Percentiles rank a stretch among this genome's conserved stretches.
These are phyloP conservation scores for Wickerhamiella occidentalis DNA, from an alignment of 805 yeast species.

Conservation along the genomic window DNA sequence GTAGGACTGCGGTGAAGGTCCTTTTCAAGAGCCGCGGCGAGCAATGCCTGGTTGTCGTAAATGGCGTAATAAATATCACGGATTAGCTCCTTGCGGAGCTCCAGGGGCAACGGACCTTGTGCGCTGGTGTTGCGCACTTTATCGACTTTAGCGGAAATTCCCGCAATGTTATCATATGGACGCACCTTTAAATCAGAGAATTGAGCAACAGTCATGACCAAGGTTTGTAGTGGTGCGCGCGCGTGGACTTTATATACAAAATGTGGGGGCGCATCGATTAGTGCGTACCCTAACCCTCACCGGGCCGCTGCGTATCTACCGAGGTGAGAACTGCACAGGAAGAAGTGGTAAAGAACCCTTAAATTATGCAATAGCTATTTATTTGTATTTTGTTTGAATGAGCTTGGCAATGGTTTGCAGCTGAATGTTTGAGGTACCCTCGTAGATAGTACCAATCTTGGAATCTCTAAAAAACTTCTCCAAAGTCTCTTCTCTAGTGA, in stretches of 20 bases:
- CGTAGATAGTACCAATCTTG: constrained; percentile 36
- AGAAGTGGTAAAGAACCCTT: too few species aligned
- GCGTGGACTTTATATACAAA: background rate
- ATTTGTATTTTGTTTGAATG: constrained; percentile 26
- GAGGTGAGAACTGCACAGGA: too few species aligned
- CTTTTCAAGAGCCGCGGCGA: constrained; percentile 44
- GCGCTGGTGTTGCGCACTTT: background rate
- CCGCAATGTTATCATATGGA: background rate
- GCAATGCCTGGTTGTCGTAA: constrained; percentile 41
- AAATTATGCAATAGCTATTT: too few species aligned
- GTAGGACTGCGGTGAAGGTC: constrained; percentile 57
- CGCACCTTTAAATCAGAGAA: background rate
- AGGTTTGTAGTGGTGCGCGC: background rate
- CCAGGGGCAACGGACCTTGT: constrained; percentile 30
- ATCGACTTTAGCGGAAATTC: background rate
- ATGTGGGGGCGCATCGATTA: background rate
- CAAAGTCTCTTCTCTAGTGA: constrained; percentile 33
- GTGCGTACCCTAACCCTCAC: background rate
- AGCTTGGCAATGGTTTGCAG: constrained; percentile 34
- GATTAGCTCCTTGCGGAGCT: constrained; percentile 48
- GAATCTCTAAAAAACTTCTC: constrained; percentile 36
- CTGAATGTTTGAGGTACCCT: constrained; percentile 36
- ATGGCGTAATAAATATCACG: constrained; percentile 55
- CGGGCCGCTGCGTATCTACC: background rate
- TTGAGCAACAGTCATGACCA: background rate